Percentiles rank a stretch among this genome's conserved stretches.
phyloP scores from a whole-genome alignment of 176 grass and related monocot genomes.

The Lolium rigidum region DNA sequence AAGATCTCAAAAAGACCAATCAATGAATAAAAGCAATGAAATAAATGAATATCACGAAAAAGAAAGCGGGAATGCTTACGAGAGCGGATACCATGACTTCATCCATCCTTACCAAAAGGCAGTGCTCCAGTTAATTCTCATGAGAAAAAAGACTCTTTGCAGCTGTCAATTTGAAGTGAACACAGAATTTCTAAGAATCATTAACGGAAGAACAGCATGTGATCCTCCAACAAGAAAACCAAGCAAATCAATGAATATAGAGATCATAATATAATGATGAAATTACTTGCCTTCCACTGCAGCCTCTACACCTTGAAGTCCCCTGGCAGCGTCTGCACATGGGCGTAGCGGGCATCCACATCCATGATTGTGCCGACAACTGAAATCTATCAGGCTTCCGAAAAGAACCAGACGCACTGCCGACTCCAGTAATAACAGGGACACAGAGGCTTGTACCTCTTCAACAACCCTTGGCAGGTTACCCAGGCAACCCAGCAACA shows the following conservation, averaged over 20 bases:
- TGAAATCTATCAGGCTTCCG: neutral
- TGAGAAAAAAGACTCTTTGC: neutral
- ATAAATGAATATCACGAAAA: neutral
- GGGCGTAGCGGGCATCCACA: neutral
- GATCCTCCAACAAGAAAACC: neutral
- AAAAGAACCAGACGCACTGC: neutral
- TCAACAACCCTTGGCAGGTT: neutral
- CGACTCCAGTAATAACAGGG: neutral
- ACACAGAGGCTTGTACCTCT: neutral
- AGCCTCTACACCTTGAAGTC: neutral
- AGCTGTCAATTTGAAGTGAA: neutral
- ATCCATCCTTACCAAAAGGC: neutral
- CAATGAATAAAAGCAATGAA: neutral
- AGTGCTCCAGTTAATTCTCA: neutral
- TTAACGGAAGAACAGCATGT: neutral
- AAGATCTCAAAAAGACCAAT: neutral
- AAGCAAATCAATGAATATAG: neutral
- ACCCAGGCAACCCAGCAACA: neutral
- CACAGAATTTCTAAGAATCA: neutral
- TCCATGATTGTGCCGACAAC: neutral
- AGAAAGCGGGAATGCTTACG: neutral
- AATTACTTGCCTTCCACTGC: neutral
- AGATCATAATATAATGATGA: neutral
- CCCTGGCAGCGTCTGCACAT: neutral
- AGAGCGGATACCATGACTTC: neutral